Conservation (phyloP, 1,139 yeast genomes). For the Hemisphaericaspora xylofermentans region DNA sequence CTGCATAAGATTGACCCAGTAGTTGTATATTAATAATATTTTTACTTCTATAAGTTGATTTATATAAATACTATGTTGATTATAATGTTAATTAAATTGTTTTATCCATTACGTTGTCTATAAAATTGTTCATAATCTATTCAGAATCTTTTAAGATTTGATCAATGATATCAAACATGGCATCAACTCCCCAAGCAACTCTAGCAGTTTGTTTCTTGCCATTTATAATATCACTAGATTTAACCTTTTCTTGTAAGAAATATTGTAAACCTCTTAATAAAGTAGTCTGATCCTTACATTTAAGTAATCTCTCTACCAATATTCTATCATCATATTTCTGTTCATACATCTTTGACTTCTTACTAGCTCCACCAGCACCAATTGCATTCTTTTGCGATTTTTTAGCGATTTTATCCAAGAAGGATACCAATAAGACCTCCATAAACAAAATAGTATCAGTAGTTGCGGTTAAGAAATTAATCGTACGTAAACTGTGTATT, state of each 20-base stretch:
- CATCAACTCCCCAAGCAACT: constrained; percentile 68
- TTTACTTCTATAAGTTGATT: no score
- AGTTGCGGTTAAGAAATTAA: constrained; percentile 73
- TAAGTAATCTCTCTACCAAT: constrained; percentile 54
- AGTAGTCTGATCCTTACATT: constrained; percentile 62
- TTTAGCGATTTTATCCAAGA: constrained; percentile 66
- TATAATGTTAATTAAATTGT: not conserved
- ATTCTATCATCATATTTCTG: constrained; percentile 53
- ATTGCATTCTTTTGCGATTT: constrained; percentile 54
- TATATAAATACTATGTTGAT: not conserved
- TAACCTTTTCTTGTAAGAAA: constrained; percentile 58
- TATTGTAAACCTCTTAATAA: constrained; percentile 72
- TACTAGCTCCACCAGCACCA: constrained; percentile 42
- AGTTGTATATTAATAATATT: no score
- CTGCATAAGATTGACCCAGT: constrained; percentile 11
- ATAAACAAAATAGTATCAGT: constrained; percentile 66
- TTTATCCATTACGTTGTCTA: not conserved
- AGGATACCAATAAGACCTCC: constrained; percentile 69
- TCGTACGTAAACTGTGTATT: constrained; percentile 67
- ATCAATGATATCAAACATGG: constrained; percentile 53
- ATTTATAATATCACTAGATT: constrained; percentile 49
- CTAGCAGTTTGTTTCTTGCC: constrained; percentile 62
- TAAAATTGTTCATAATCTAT: constrained; percentile 1
- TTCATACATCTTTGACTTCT: constrained; percentile 33
- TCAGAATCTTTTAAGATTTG: constrained; percentile 34